Evolutionary conservation across 768 basidiomycete species (phyloP).

Genomic region (Gymnopilus dilepis): DNA sequence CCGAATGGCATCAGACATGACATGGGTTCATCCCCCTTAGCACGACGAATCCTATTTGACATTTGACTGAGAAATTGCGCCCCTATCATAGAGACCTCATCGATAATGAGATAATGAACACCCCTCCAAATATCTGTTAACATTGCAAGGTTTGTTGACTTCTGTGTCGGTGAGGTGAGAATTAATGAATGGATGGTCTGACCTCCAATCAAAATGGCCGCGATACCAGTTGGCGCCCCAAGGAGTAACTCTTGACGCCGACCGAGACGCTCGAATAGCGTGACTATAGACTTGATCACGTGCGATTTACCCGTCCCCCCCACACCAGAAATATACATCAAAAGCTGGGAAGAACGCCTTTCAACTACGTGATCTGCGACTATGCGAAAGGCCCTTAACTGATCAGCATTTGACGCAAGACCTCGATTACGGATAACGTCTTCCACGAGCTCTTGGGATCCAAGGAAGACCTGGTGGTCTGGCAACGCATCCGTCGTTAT

Average conservation of each 20-base stretch:
- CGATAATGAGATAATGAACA: constrained; percentile 14
- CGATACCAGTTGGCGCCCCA: constrained; percentile 23
- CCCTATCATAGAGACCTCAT: constrained; percentile 23
- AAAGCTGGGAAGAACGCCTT: constrained; percentile 4
- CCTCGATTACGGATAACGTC: background rate
- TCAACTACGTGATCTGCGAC: constrained; percentile 8
- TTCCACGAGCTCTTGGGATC: background rate
- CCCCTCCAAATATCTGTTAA: constrained; percentile 12
- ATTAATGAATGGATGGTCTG: constrained; percentile 20
- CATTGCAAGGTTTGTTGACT: background rate
- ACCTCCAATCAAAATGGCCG: constrained; percentile 19
- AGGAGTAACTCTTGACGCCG: constrained; percentile 7
- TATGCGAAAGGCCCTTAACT: constrained; percentile 8
- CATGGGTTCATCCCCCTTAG: constrained; percentile 4
- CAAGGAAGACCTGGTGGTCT: no score
- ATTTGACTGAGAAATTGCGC: constrained; percentile 5
- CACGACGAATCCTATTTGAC: constrained; percentile 9
- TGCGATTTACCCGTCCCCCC: constrained; percentile 25
- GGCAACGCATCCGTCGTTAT: background rate
- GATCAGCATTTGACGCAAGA: constrained; percentile 8
- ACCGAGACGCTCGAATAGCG: constrained; percentile 7
- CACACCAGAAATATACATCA: constrained; percentile 19
- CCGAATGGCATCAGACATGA: constrained; percentile 10
- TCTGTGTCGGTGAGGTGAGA: background rate
- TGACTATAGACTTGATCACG: constrained; percentile 16